phyloP scores from a whole-genome alignment of 805 yeast genomes.

The Kodamaea restingae region DNA sequence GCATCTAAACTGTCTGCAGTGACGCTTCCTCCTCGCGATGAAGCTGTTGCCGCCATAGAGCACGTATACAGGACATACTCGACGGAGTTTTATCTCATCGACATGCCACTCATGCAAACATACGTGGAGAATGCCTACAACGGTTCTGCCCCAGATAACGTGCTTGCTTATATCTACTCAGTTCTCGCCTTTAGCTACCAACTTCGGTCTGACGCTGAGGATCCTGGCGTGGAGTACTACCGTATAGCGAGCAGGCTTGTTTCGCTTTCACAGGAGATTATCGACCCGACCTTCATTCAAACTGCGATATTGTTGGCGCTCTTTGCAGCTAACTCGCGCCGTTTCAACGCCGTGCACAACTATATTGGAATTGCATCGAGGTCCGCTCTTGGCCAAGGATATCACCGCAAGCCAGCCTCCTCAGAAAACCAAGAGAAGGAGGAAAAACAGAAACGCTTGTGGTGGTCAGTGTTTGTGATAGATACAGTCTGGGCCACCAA shows the following conservation, averaged over 20 bases:
- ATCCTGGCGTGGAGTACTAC: conserved; percentile 34
- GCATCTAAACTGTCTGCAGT: background rate
- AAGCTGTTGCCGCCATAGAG: conserved; percentile 2
- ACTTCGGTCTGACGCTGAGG: conserved; percentile 13
- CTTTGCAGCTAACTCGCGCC: conserved; percentile 33
- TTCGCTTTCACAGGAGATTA: conserved; percentile 28
- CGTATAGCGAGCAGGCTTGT: conserved; percentile 30
- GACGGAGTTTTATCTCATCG: conserved; percentile 34
- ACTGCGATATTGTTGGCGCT: conserved; percentile 31
- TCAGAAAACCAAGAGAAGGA: conserved; percentile 17
- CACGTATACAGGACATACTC: conserved; percentile 21
- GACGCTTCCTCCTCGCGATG: background rate
- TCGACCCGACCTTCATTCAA: conserved; percentile 32
- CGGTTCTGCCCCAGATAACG: conserved; percentile 16
- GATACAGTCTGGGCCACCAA: conserved; percentile 40
- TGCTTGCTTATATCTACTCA: conserved; percentile 26
- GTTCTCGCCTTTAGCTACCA: conserved; percentile 40
- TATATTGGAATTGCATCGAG: conserved; percentile 39
- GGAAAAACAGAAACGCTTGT: conserved; percentile 34
- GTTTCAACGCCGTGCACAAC: conserved; percentile 37
- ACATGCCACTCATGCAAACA: conserved; percentile 12
- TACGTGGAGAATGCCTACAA: conserved; percentile 3
- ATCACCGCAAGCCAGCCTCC: conserved; percentile 22
- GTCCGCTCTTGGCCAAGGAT: conserved; percentile 35
- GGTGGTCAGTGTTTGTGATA: conserved; percentile 41